Evolutionary conservation across 2,329 filamentous ascomycete genomes (phyloP).

Genomic region (Fusarium nisikadoi): DNA sequence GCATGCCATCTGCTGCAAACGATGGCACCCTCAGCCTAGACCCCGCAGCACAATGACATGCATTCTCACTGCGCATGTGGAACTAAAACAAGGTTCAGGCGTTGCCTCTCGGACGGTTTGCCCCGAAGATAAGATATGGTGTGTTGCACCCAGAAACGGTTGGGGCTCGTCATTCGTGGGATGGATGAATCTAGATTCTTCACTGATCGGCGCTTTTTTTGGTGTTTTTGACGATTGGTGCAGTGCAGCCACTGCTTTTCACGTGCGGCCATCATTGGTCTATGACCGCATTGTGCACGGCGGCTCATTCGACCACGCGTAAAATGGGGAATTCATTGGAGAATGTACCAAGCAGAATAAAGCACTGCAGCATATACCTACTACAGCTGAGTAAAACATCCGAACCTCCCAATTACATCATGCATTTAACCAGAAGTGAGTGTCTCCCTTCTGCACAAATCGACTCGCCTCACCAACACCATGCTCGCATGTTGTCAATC

Average conservation of each 20-base stretch:
- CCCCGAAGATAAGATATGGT: constrained; percentile 24
- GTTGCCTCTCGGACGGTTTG: constrained; percentile 14
- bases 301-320: background rate
- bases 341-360: background rate
- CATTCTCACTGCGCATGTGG: background rate
- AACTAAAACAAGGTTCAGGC: constrained; percentile 10
- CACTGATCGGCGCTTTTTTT: background rate
- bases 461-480: background rate
- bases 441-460: background rate
- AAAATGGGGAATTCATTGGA: background rate
- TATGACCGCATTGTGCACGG: background rate
- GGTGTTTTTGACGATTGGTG: background rate
- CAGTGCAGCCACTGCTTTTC: background rate
- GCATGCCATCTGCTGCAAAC: constrained; percentile 13
- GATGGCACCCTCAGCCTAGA: background rate
- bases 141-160: background rate
- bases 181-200: background rate
- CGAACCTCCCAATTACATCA: background rate
- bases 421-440: background rate
- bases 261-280: background rate
- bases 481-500: background rate
- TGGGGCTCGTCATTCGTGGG: background rate
- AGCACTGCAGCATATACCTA: too few species aligned
- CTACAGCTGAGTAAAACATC: too few species aligned
- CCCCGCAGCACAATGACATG: constrained; percentile 22